Evolutionary conservation across 73 alveolate genomes (phyloP), one percentile per base, ranked within the genome.

Genomic region (Stentor coeruleus): DNA sequence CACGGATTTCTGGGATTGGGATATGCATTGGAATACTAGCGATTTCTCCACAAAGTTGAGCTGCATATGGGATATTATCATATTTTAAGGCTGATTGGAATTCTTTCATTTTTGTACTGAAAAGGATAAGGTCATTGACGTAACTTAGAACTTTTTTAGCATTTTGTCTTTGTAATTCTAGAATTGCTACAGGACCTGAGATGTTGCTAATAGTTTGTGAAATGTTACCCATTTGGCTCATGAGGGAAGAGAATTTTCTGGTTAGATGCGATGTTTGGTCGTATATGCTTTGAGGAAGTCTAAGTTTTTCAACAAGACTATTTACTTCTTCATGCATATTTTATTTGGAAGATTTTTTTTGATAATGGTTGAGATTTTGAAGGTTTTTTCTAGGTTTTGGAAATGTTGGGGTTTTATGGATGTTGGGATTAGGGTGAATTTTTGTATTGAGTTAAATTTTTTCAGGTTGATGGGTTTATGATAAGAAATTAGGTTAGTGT

Each of bases 111-210:
- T 66, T 66, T 20, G n/a, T 31, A 20, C 33, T 37, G 2, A 66
- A 66, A 15, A 15, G 20, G 1, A 66, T 20, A 15, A 66, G n/a
- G 11, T 66, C 40, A 31, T 66, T 31, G 15, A 66, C 79, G 11
- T 66, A 20, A 31, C 15, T 31, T 26, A 66, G 39, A 2, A 33
- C 37, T 26, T 26, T 20, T 1, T 11, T 20, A 66, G 79, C 79
- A 66, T 66, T 66, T 20, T 37, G 14, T 33, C 37, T 66, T 40
- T 66, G 79, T 11, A 31, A 14, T 31, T 66, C 79, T 33, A 66
- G 79, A 20, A 26, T 40, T 66, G 26, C 33, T 28, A 66, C 79
- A 14, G 79, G 79, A 26, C 79, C 79, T 20, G 49, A 28, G 11
- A 66, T 31, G 11, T 20, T 20, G 15, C n/a, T 14, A 66, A 66